Percentiles rank a stretch among this genome's conserved stretches.
These are phyloP conservation scores for Boletus edulis DNA, from an alignment of 768 basidiomycete species.

Conservation along the genomic window DNA sequence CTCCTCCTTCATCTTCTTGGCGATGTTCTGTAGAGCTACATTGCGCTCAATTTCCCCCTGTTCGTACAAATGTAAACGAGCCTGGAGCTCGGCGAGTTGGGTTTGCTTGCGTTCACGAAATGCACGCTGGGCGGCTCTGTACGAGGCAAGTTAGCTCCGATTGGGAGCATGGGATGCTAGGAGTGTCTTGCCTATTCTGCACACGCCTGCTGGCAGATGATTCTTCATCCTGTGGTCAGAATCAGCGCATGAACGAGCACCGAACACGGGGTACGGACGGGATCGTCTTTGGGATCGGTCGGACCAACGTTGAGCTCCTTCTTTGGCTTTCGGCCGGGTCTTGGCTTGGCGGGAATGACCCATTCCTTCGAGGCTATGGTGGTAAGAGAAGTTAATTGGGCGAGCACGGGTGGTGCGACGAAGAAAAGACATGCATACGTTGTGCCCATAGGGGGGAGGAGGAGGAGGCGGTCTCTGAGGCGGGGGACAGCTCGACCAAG, in stretches of 20 bases:
- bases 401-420: background rate
- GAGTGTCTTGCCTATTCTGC: slow-evolving; percentile 61
- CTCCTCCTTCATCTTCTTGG: slow-evolving; percentile 84
- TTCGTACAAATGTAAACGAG: slow-evolving; percentile 80
- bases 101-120: slow-evolving; percentile 89
- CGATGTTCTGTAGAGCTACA: slow-evolving; percentile 77
- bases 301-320: slow-evolving; percentile 44
- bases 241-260: slow-evolving; percentile 6
- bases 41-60: slow-evolving; percentile 90
- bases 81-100: slow-evolving; percentile 84
- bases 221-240: slow-evolving; percentile 38
- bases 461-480: slow-evolving; percentile 32
- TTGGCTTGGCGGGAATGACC: slow-evolving; percentile 83
- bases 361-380: slow-evolving; percentile 80
- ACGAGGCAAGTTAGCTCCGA: slow-evolving; percentile 8
- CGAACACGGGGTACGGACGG: slow-evolving; percentile 39
- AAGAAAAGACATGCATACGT: slow-evolving; percentile 39
- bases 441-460: slow-evolving; percentile 75
- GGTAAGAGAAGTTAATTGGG: background rate
- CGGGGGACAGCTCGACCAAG: slow-evolving; percentile 29
- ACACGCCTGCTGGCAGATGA: slow-evolving; percentile 60
- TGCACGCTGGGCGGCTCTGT: slow-evolving; percentile 83
- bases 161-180: background rate
- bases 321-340: slow-evolving; percentile 87
- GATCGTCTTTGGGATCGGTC: slow-evolving; percentile 38